Conservation (phyloP, 177 flowering plant species). For the Tripterygium wilfordii region DNA sequence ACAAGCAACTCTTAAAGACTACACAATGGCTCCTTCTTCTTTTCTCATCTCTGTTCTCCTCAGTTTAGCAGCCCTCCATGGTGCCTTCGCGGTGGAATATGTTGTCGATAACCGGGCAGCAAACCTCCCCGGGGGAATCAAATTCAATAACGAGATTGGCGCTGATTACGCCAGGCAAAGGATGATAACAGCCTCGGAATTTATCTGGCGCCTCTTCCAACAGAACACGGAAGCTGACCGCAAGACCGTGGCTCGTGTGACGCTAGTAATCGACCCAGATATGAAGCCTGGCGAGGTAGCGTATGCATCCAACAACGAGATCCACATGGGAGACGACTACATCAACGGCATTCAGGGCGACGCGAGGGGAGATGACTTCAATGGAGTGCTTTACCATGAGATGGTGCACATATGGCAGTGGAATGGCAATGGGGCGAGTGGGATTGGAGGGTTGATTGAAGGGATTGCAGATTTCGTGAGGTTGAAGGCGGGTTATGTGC, state of each 20-base stretch:
- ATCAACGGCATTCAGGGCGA: constrained; percentile 36
- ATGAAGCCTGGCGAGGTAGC: constrained; percentile 52
- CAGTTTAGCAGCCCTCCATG: too few species aligned
- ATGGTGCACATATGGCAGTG: constrained; percentile 39
- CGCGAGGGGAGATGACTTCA: constrained; percentile 38
- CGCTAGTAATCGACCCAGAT: too few species aligned
- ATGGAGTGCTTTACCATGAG: constrained; percentile 67
- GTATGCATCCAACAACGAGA: constrained; percentile 28
- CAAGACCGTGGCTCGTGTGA: constrained; percentile 23
- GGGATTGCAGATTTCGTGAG: constrained; percentile 70
- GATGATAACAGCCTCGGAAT: constrained; percentile 25
- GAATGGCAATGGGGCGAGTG: too few species aligned
- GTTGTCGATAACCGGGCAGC: constrained; percentile 30
- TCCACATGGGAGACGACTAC: constrained; percentile 48
- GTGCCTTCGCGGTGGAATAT: constrained; percentile 34
- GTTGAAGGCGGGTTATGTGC: constrained; percentile 43
- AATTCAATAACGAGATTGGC: constrained; percentile 40
- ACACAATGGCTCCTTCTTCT: too few species aligned
- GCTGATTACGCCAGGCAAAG: constrained; percentile 23
- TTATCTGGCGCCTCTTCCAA: constrained; percentile 44
- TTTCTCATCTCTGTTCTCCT: too few species aligned
- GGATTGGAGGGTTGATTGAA: too few species aligned
- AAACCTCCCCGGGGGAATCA: constrained; percentile 34
- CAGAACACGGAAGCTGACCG: constrained; percentile 31
- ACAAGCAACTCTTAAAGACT: too few species aligned